Conservation (phyloP, 2,329 filamentous ascomycete species). For the Blastomyces gilchristii region DNA sequence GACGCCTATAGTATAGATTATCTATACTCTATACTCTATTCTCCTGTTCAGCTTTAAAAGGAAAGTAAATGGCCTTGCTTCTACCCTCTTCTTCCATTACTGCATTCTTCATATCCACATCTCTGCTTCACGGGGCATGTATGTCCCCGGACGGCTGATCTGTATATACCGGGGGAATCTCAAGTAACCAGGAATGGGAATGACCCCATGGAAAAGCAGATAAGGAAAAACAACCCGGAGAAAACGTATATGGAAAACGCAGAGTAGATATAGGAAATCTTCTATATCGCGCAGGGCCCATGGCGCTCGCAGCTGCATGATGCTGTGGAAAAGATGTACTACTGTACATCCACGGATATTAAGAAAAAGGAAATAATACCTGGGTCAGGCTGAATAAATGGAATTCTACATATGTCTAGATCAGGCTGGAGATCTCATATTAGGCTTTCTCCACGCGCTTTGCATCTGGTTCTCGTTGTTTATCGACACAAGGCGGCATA, state of each 20-base stretch:
- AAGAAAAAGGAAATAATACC: background rate
- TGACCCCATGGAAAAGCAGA: background rate
- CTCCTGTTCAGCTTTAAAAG: background rate
- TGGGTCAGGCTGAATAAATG: background rate
- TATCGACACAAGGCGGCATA: background rate
- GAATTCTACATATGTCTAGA: too few species aligned
- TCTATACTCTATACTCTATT: background rate
- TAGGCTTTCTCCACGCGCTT: background rate
- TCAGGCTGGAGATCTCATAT: background rate
- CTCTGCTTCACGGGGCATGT: background rate
- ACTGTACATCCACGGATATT: background rate
- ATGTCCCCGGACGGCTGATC: background rate
- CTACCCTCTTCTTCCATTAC: background rate
- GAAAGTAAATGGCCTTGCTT: background rate
- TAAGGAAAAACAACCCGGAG: background rate
- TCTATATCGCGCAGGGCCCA: background rate
- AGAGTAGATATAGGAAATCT: background rate
- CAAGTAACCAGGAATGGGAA: background rate
- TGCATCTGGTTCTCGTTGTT: background rate
- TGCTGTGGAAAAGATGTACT: background rate
- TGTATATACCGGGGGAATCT: background rate
- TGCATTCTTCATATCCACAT: background rate
- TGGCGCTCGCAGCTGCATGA: background rate
- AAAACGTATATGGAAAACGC: background rate
- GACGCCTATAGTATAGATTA: background rate